Base-by-base conservation (phyloP, 176 grass and related monocot genomes). In the Puya raimondii region DNA sequence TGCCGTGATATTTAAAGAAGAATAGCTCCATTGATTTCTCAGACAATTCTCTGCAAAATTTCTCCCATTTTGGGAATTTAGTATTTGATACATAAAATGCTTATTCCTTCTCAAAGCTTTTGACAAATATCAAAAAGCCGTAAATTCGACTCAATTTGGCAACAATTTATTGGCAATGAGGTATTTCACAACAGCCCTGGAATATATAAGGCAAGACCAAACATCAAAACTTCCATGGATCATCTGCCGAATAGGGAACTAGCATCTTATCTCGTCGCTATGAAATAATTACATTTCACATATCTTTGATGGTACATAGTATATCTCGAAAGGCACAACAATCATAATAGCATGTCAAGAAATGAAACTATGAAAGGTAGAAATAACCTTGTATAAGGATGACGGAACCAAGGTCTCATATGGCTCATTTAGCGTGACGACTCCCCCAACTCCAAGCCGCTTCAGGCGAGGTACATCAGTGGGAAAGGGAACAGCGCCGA, bases 401-500 rank as follows among this genome's bases (percentile, higher is more conserved):
- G 87, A 84, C 8, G 87, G 75, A 47, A 99, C 95, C 80, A 99
- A 75, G 47, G 90, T 99, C 65, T 99, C 95, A 47, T 99, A 99
- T 48, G 90, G 77, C 68, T 99, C 95, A 25, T 94, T 99, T 66
- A 99, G 80, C 2, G 90, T 99, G 23, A 99, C 87, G 11, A 99
- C 95, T 50, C 87, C 90, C 48, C 74, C 58, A 54, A 99, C 87
- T 84, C 90, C 95, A 65, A 99, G 90, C 52, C 78, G 70, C 75
- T 79, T 82, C 54, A 99, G 74, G 11, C 79, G 80, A n/a, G 85
- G 90, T 69, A 99, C 90, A 25, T 99, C 90, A 69, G 81, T 94
- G 63, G 87, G 90, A 72, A 99, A 99, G 10, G 95, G 95, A 75
- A 99, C 90, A n/a, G 95, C 90, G 2, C 95, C 95, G 0, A 94